These are phyloP conservation scores for Cyclostephanos tholiformis DNA, from an alignment of 108 stramenopile species.

Conservation along the genomic window DNA sequence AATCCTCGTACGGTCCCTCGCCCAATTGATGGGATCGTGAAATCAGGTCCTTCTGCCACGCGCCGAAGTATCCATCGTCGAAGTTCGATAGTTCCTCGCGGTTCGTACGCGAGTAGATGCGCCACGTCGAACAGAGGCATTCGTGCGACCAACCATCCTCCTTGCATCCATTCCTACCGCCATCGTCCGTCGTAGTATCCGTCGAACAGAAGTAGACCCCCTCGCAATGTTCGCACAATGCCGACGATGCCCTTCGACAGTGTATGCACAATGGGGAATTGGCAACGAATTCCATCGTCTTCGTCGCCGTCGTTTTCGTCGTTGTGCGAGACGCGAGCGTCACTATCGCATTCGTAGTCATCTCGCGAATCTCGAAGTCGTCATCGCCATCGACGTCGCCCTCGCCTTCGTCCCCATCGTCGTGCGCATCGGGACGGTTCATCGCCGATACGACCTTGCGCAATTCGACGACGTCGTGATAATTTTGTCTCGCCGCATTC, in stretches of 20 bases:
- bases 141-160: slow-evolving; percentile 69
- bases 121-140: slow-evolving; percentile 82
- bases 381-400: slow-evolving; percentile 14
- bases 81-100: slow-evolving; percentile 65
- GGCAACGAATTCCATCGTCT: not conserved
- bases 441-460: slow-evolving; percentile 58
- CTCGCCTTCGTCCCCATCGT: too few relatives aligned
- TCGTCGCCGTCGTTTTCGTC: slow-evolving; percentile 34
- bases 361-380: slow-evolving; percentile 19
- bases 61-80: slow-evolving; percentile 32
- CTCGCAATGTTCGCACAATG: slow-evolving; percentile 59
- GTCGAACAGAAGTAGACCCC: slow-evolving; percentile 74
- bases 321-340: not conserved
- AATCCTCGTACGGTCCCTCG: slow-evolving; percentile 33
- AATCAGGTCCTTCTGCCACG: slow-evolving; percentile 72
- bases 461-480: slow-evolving; percentile 69
- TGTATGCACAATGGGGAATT: slow-evolving; percentile 59
- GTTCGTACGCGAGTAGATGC: slow-evolving; percentile 52
- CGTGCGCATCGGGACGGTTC: slow-evolving; percentile 27
- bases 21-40: slow-evolving; percentile 47
- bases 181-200: not conserved
- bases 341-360: slow-evolving; percentile 39
- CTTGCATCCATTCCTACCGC: slow-evolving; percentile 45
- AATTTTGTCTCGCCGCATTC: slow-evolving; percentile 72
- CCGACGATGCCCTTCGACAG: slow-evolving; percentile 66